Evolutionary conservation across 345 rosid genomes (phyloP), one percentile per base, ranked within the genome.

Genomic region (Populus simonii): DNA sequence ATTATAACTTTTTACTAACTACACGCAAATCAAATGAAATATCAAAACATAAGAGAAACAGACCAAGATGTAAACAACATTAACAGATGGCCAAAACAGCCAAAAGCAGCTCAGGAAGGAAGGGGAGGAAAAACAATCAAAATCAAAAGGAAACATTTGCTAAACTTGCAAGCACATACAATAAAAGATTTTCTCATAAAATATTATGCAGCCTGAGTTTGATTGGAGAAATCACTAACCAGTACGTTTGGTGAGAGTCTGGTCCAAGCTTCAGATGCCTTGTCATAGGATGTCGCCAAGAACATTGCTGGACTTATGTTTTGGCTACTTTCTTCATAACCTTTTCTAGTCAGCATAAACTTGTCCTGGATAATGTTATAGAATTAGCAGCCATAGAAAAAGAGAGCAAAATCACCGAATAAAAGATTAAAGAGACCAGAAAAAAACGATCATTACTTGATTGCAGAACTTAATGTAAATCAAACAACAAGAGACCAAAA

Each of bases 181-280:
- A 41, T 31, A 29, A 53, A 62, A 65, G 29, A 27, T 16, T 69
- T 57, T n/a, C 70, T 23, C 35, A 66, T 43, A 27, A 66, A 71
- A 45, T 27, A 53, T 36, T 25, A 5, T 45, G 45, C 70, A 74
- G 66, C 31, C 35, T 63, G 70, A 43, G 61, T 66, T 35, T 47
- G 53, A 29, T n/a, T 57, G 65, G 23, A 78, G 57, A 70, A 83
- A 81, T 59, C 49, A 92, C 93, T 81, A 80, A 95, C 99, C 94
- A 74, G 20, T 68, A 83, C 66, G 83, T 78, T 95, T 62, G 97
- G 99, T 3, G 92, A 89, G 75, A 65, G 76, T 70, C 85, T 27
- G 29, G 99, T 95, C 99, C 99, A 95, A 66, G 94, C 93, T 77
- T 92, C 99, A 43, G 98, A 95, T 86, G 90, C 89, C 87, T 85